Percentiles rank a stretch among this genome's conserved stretches.
Evolutionary conservation across 495 filamentous ascomycete species (phyloP).

Genomic region (Lasiosphaeria hispida): DNA sequence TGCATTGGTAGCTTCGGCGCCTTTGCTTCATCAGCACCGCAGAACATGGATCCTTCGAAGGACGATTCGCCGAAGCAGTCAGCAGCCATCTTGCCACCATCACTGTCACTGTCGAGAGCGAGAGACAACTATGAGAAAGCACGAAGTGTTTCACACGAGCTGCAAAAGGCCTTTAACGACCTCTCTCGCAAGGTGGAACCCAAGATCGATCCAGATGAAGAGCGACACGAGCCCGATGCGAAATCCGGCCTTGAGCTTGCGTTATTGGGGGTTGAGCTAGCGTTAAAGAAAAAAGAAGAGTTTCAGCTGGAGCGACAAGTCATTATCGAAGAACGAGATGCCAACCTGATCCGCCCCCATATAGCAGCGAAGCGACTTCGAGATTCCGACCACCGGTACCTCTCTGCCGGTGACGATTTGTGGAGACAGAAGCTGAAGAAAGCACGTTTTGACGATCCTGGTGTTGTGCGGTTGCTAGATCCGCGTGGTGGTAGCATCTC

Average conservation of each 20-base stretch:
- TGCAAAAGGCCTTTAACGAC: conserved; percentile 1
- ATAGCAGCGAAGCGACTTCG: conserved; percentile 6
- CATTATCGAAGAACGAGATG: conserved; percentile 3
- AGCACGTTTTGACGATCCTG: conserved; percentile 6
- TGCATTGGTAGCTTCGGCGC: no score
- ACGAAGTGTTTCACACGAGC: neutral
- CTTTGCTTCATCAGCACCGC: no score
- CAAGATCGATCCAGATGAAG: conserved; percentile 2
- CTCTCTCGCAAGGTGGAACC: neutral
- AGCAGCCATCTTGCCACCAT: no score
- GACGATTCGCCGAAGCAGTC: no score
- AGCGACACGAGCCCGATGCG: conserved; percentile 1
- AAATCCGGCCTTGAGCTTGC: conserved; percentile 3
- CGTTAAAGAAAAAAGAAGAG: neutral
- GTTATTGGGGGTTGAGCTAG: conserved; percentile 1
- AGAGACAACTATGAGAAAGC: neutral
- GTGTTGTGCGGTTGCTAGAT: conserved; percentile 5
- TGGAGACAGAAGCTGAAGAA: conserved; percentile 7
- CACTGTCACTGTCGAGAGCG: no score
- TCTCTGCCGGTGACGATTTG: conserved; percentile 9
- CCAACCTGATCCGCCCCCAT: conserved; percentile 3
- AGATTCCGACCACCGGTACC: neutral
- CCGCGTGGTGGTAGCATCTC: conserved; percentile 1
- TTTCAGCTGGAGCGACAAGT: conserved; percentile 2
- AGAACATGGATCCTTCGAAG: no score